A percentile compares a stretch with the other conserved stretches of the same genome.
Evolutionary conservation across 306 rosid genomes (phyloP).

Genomic region (Prunus mume): DNA sequence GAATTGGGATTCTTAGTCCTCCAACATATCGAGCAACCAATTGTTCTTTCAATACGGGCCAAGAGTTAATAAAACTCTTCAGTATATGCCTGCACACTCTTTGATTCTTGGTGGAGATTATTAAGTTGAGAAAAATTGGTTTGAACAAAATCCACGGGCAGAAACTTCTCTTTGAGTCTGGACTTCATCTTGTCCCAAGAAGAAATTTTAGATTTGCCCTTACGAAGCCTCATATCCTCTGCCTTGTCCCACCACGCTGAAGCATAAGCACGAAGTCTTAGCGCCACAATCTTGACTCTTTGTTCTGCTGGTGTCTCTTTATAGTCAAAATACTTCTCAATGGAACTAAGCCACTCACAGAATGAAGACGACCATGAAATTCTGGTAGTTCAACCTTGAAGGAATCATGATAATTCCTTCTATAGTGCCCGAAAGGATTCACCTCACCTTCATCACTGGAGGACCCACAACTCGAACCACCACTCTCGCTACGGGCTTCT

Average conservation of each 20-base stretch:
- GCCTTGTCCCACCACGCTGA: neutral
- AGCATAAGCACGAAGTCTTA: neutral
- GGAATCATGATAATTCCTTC: neutral
- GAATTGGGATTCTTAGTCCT: neutral
- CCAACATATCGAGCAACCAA: neutral
- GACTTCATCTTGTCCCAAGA: neutral
- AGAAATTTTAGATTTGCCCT: neutral
- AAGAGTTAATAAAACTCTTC: neutral
- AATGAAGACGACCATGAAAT: neutral
- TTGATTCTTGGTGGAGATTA: neutral
- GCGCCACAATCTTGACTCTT: neutral
- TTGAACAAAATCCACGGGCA: neutral
- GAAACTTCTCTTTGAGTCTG: neutral
- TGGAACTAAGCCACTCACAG: neutral
- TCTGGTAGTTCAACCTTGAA: neutral
- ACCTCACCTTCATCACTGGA: neutral
- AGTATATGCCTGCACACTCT: neutral
- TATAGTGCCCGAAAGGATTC: neutral
- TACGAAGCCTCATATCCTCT: neutral
- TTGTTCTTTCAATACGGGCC: no score
- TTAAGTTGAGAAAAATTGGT: neutral
- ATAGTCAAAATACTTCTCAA: neutral
- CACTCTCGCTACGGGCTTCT: neutral
- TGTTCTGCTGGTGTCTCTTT: neutral
- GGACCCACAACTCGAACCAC: neutral